Conservation (phyloP, 2,329 filamentous ascomycete species). For the Dissoconium aciculare region DNA sequence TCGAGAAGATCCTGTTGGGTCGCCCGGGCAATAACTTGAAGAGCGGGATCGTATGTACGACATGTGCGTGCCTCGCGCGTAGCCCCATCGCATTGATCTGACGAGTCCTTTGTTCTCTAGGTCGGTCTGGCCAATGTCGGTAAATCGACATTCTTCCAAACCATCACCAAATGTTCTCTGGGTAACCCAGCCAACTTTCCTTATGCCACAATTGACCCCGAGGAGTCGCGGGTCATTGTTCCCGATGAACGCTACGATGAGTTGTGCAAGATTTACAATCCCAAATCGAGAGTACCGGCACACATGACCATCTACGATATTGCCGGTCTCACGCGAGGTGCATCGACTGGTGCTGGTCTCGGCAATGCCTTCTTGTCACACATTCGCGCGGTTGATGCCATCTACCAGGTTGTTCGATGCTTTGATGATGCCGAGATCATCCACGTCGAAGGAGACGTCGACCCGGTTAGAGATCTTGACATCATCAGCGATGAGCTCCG, state of each 20-base stretch:
- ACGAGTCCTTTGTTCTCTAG: too few relatives aligned
- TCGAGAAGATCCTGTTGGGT: conserved; percentile 94
- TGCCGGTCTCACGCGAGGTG: conserved; percentile 85
- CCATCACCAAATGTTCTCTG: conserved; percentile 92
- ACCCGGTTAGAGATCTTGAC: conserved; percentile 81
- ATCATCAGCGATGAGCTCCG: conserved; percentile 96
- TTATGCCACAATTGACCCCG: conserved; percentile 96
- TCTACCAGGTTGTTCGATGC: conserved; percentile 28
- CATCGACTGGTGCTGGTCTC: conserved; percentile 91
- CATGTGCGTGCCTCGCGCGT: conserved; percentile 21
- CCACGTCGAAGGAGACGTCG: conserved; percentile 96
- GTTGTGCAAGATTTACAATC: conserved; percentile 91
- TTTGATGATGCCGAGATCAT: conserved; percentile 98
- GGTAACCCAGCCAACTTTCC: conserved; percentile 98
- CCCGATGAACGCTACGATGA: conserved; percentile 94
- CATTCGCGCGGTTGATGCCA: conserved; percentile 56
- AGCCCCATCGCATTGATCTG: too few relatives aligned
- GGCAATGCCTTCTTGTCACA: conserved; percentile 97
- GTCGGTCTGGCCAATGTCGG: conserved; percentile 98
- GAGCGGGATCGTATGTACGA: conserved; percentile 81
- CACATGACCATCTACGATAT: conserved; percentile 98
- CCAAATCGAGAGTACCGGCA: conserved; percentile 91
- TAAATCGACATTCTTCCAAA: conserved; percentile 98
- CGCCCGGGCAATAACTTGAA: conserved; percentile 95
- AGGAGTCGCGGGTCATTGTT: conserved; percentile 93